A percentile compares a stretch with the other conserved stretches of the same genome.
These are phyloP conservation scores for Chrysochromulina tobinii DNA, from an alignment of 78 protist species.

Conservation along the genomic window DNA sequence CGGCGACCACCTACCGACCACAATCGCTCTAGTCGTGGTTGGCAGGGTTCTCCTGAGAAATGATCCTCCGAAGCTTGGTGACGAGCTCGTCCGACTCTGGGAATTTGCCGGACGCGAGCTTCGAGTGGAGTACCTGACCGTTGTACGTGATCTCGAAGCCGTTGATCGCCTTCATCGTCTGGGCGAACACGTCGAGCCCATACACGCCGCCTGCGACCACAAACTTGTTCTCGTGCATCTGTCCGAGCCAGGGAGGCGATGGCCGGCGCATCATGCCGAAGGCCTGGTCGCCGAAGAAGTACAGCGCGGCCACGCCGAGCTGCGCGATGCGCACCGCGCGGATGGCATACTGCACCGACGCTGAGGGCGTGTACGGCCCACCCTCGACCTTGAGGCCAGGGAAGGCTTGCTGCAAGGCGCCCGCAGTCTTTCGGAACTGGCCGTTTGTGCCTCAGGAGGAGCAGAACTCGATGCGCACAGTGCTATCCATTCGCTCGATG, in stretches of 20 bases:
- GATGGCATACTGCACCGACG: not conserved
- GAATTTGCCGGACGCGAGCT: no score
- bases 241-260: not conserved
- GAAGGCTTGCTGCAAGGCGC: not conserved
- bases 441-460: not conserved
- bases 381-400: not conserved
- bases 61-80: no score
- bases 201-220: not conserved
- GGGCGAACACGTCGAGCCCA: not conserved
- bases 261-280: not conserved
- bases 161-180: not conserved
- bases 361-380: not conserved
- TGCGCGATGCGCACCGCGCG: not conserved
- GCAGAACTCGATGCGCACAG: slow-evolving; percentile 1
- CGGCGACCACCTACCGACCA: no score
- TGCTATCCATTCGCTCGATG: not conserved
- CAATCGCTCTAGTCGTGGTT: no score
- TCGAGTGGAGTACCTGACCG: no score
- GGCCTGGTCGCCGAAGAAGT: not conserved
- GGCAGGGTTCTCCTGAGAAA: no score
- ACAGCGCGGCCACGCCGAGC: not conserved
- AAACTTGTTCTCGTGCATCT: not conserved
- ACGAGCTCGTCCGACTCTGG: no score
- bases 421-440: not conserved
- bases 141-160: slow-evolving; percentile 1